These are phyloP conservation scores for Populus trichocarpa DNA, from an alignment of 441 rosid genomes.

Conservation along the genomic window DNA sequence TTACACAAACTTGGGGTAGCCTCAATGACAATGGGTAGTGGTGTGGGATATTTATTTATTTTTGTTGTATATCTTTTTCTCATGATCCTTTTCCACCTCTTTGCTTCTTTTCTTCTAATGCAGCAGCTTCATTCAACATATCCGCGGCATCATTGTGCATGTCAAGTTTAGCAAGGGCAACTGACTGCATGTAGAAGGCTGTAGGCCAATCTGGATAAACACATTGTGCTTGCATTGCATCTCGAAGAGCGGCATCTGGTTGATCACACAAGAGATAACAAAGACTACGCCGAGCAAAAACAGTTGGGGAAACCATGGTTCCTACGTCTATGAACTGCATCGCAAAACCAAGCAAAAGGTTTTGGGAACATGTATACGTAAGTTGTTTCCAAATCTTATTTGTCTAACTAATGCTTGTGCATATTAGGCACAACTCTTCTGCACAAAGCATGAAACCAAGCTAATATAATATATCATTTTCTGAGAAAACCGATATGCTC, in stretches of 20 bases:
- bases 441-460: neutral
- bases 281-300: constrained; percentile 75
- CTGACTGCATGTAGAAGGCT: constrained; percentile 85
- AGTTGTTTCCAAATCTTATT: neutral
- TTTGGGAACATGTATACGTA: neutral
- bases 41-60: constrained; percentile 2
- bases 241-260: constrained; percentile 65
- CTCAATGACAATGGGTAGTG: constrained; percentile 22
- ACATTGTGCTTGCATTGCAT: constrained; percentile 79
- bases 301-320: constrained; percentile 65
- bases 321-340: constrained; percentile 60
- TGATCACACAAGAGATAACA: constrained; percentile 62
- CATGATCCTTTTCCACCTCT: constrained; percentile 35
- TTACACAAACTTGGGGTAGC: constrained; percentile 31
- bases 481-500: neutral
- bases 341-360: neutral
- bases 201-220: constrained; percentile 71
- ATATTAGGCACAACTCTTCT: neutral
- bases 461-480: neutral
- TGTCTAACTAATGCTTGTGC: neutral
- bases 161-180: constrained; percentile 71
- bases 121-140: constrained; percentile 71
- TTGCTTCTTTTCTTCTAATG: constrained; percentile 70
- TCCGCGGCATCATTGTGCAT: constrained; percentile 75
- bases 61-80: constrained; percentile 5